A percentile compares a stretch with the other conserved stretches of the same genome.
Conservation (phyloP, 2,329 filamentous ascomycete species). For the Apiospora marii region DNA sequence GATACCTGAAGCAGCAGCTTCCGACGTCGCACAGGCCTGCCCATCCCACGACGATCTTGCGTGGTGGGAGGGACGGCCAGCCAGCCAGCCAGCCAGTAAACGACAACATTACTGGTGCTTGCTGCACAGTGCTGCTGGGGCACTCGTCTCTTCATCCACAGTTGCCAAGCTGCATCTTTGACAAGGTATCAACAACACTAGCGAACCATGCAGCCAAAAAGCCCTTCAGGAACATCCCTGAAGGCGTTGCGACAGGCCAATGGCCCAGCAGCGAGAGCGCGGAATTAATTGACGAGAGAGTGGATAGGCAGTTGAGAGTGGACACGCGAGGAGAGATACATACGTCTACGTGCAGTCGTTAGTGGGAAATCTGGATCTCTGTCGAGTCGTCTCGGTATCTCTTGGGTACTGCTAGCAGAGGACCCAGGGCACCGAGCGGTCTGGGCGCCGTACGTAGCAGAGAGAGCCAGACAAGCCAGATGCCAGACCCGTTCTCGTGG, state of each 20-base stretch:
- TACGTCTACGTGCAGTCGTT: constrained; percentile 19
- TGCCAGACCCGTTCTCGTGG: constrained; percentile 1
- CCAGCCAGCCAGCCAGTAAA: no score
- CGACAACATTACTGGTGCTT: neutral
- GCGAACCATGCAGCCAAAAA: neutral
- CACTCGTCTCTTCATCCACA: neutral
- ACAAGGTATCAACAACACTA: constrained; percentile 7
- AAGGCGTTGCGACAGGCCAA: neutral
- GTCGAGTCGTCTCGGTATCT: neutral
- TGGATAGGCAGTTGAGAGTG: constrained; percentile 5
- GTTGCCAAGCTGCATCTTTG: constrained; percentile 18
- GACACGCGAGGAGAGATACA: constrained; percentile 4
- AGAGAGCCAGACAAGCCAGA: neutral
- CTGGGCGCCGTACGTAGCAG: neutral
- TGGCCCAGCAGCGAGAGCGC: neutral
- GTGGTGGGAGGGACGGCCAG: neutral
- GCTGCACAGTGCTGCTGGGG: constrained; percentile 12
- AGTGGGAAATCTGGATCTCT: constrained; percentile 6
- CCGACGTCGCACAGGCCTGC: constrained; percentile 19
- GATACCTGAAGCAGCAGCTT: constrained; percentile 12
- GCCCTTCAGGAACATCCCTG: neutral
- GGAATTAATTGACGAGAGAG: constrained; percentile 4
- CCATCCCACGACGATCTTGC: constrained; percentile 5
- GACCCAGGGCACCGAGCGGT: neutral
- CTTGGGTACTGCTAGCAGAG: neutral